Conservation (phyloP, 805 yeast genomes). For the Starmerella bombi region DNA sequence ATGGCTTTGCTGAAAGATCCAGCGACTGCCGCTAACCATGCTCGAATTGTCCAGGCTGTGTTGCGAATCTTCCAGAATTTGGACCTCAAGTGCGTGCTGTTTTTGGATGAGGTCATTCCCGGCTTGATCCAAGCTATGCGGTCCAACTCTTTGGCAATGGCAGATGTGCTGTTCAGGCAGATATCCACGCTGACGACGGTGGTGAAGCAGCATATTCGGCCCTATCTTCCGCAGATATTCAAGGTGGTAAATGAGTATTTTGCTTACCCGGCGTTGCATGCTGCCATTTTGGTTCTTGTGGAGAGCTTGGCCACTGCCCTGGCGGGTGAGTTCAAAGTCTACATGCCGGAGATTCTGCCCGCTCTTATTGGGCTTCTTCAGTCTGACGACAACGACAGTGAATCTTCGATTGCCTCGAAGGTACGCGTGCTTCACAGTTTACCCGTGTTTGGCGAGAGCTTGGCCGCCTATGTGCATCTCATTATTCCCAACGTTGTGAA, state of each 20-base stretch:
- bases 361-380: constrained; percentile 64
- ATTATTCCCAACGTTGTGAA: constrained; percentile 76
- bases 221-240: constrained; percentile 64
- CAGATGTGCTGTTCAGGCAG: constrained; percentile 83
- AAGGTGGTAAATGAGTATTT: constrained; percentile 65
- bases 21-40: constrained; percentile 74
- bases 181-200: constrained; percentile 63
- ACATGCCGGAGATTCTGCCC: constrained; percentile 65
- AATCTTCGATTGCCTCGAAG: constrained; percentile 28
- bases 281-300: constrained; percentile 62
- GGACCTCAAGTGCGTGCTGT: constrained; percentile 82
- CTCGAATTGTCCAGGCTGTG: constrained; percentile 85
- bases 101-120: constrained; percentile 74
- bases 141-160: constrained; percentile 51
- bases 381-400: constrained; percentile 42
- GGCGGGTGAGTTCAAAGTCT: constrained; percentile 83
- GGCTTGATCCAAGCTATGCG: constrained; percentile 78
- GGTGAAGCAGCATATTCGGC: constrained; percentile 82
- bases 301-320: constrained; percentile 76
- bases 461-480: constrained; percentile 79
- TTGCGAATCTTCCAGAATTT: constrained; percentile 81
- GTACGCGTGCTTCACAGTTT: constrained; percentile 67
- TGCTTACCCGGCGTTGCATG: constrained; percentile 48
- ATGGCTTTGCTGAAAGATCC: constrained; percentile 76
- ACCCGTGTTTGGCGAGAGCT: constrained; percentile 72